Conservation (phyloP, 2,329 filamentous ascomycete genomes). For the Dothideomycetidae sp. region DNA sequence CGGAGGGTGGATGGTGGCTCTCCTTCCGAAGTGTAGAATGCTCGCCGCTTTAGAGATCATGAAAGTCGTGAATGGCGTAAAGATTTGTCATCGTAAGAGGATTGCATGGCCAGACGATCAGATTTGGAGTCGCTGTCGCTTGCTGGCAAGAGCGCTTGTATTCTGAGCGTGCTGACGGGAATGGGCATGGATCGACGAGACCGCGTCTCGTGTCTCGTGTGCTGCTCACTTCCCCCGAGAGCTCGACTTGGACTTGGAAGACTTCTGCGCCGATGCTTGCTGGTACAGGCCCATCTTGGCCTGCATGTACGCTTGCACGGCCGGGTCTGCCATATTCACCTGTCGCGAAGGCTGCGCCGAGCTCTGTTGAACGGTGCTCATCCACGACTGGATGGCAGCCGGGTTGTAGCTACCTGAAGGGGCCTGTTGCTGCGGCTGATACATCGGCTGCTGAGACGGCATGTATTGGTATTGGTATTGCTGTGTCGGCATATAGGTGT, state of each 20-base stretch:
- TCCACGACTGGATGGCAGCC: slow-evolving; percentile 12
- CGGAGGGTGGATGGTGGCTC: too few species aligned
- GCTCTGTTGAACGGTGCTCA: slow-evolving; percentile 7
- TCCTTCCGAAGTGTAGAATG: too few species aligned
- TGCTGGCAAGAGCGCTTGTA: neutral
- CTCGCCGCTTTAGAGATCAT: too few species aligned
- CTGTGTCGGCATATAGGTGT: neutral
- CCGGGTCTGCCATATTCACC: slow-evolving; percentile 14
- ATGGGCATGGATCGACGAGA: neutral
- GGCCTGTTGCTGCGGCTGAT: slow-evolving; percentile 1
- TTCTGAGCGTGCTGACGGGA: neutral
- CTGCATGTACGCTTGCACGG: slow-evolving; percentile 23
- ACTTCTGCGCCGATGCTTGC: slow-evolving; percentile 12
- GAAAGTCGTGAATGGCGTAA: too few species aligned
- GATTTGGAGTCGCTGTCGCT: too few species aligned
- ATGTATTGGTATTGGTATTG: neutral
- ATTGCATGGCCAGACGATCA: neutral
- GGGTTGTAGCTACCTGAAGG: slow-evolving; percentile 10
- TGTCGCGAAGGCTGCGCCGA: slow-evolving; percentile 1
- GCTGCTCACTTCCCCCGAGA: neutral
- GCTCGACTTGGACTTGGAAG: neutral
- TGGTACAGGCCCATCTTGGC: slow-evolving; percentile 24
- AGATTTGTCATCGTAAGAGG: too few species aligned
- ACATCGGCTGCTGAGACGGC: neutral
- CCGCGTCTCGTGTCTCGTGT: too few species aligned